phyloP scores from a whole-genome alignment of 179 eudicot species.

The Amaranthus tricolor region DNA sequence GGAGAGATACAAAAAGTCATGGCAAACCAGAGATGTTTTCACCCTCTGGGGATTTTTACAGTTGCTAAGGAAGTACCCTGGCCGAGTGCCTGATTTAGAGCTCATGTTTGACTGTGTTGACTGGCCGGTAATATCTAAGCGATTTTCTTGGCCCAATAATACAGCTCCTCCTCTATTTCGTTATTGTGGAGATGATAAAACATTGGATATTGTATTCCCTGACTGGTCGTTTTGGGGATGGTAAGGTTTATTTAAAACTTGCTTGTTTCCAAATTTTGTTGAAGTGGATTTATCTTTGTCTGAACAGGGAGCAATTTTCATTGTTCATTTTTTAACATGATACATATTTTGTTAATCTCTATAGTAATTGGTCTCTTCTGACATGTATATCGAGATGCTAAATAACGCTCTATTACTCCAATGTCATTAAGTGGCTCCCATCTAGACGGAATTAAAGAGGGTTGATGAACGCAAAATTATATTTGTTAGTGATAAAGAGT shows the following conservation, averaged over 20 bases:
- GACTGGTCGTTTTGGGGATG: conserved; percentile 99
- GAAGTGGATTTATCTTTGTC: neutral
- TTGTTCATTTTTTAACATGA: no score
- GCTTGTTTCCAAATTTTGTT: neutral
- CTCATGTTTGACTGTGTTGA: conserved; percentile 90
- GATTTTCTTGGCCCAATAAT: conserved; percentile 39
- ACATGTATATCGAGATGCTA: no score
- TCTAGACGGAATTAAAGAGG: no score
- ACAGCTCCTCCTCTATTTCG: conserved; percentile 67
- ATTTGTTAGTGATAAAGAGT: no score
- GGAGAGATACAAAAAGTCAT: conserved; percentile 48
- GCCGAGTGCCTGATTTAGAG: conserved; percentile 83
- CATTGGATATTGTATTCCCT: conserved; percentile 79
- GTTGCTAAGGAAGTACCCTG: conserved; percentile 77
- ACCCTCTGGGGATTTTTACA: conserved; percentile 90
- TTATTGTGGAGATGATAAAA: conserved; percentile 59
- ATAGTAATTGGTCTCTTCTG: no score
- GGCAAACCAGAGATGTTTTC: conserved; percentile 67
- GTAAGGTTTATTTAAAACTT: conserved; percentile 33
- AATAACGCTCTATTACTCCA: no score
- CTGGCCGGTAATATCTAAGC: conserved; percentile 56
- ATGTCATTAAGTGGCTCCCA: no score
- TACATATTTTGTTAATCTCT: no score
- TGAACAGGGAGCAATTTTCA: no score
- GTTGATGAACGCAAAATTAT: no score